Evolutionary conservation across 352 stramenopile genomes (phyloP), one percentile per base, ranked within the genome.

Genomic region (Globisporangium uncinulatum): DNA sequence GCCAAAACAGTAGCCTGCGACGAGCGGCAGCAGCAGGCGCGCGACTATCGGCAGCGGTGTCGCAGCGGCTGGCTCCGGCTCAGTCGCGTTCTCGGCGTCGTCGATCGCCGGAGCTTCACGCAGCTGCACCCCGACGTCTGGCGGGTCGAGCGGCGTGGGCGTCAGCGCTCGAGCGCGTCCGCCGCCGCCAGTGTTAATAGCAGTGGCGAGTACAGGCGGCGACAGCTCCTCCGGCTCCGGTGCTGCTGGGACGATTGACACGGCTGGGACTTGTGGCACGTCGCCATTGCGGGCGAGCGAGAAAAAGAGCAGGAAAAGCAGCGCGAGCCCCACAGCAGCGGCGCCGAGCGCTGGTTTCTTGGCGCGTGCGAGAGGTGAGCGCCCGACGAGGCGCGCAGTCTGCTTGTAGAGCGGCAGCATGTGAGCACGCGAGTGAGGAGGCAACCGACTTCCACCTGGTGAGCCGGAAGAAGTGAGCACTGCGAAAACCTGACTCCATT

Each of bases 1-100:
- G 0, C 86, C 86, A 56, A 95, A 95, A 59, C 71, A 83, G 55
- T 89, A 95, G 3, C 86, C 86, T 2, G 83, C 80, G 29, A 93
- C 55, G 42, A 94, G 57, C 43, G 86, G 86, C 45, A 94, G 62
- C 42, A 95, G 39, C 48, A 90, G 58, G 13, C 81, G 74, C 53
- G 90, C 51, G 41, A 87, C 45, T 34, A 84, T 65, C 53, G 83
- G 76, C 20, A 72, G 69, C 29, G 34, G 64, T 43, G 24, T 47
- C 56, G 44, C 37, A 15, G 39, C 10, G 14, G 21, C n/a, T 44
- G 54, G 24, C 36, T 14, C 6, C 6, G 48, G 39, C 21, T 14
- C 14, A 2, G 43, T n/a, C 24, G n/a, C 43, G 41, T 43, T 29
- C 5, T 8, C 39, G 17, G 17, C 49, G 45, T 43, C 45, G 32